Base-by-base conservation (phyloP, 2,329 filamentous ascomycete genomes). In the Stachybotrys chartarum region DNA sequence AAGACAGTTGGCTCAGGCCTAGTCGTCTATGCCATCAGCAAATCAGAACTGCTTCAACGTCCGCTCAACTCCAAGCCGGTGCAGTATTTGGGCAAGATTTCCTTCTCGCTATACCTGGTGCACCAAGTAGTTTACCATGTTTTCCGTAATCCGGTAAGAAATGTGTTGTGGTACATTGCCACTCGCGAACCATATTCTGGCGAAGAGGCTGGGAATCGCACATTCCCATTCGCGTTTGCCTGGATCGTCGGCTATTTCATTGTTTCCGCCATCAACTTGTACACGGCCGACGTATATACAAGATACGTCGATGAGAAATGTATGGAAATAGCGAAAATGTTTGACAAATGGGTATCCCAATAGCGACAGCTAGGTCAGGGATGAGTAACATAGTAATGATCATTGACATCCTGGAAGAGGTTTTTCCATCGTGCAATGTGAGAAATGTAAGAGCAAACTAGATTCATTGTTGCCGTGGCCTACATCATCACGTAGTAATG, bases 51-150 rank as follows among this genome's bases (percentile, higher is more conserved):
- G 39, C 54, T 57, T 30, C 56, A 57, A 14, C 54, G 48, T 16
- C 54, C 54, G 35, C 52, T 57, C 8, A 52, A 57, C 46, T 57
- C 56, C 30, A 30, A 16, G 16, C 47, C 51, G 14, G 53, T 57
- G 35, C 56, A 57, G 30, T 57, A 57, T 42, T 49, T 57, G 5
- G 56, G 56, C 31, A 57, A 56, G 48, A 35, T 57, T 30, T 57
- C 56, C 2, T 57, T 57, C 51, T 54, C 56, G 10, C 51, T 57
- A 5, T 57, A 57, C 32, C 39, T 57, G 30, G 56, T 57, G 39
- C 56, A 57, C 44, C 56, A 57, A 50, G 55, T 54, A 16, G 48
- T 57, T 47, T 57, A 57, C 54, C 56, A 57, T 30, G 47, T 57
- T 17, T 5, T 56, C 17, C 56, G 54, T 12, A 51, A 56, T 35